Evolutionary conservation across 1,139 yeast genomes (phyloP).

Genomic region (Geotrichum histeridarum): DNA sequence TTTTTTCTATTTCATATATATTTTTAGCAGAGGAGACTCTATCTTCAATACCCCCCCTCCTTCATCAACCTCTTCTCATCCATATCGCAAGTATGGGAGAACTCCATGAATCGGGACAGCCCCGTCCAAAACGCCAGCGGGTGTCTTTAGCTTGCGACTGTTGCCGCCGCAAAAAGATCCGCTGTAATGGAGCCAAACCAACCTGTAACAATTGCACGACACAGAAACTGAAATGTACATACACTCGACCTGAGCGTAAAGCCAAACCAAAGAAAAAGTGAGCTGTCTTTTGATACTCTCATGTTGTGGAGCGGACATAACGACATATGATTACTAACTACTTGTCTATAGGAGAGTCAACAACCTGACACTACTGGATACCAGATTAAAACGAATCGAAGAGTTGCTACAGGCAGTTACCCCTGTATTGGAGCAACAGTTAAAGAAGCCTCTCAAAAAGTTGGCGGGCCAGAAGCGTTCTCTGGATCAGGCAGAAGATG

Average conservation of each 20-base stretch:
- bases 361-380: slow-evolving; percentile 13
- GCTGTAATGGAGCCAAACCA: slow-evolving; percentile 71
- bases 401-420: slow-evolving; percentile 29
- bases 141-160: slow-evolving; percentile 50
- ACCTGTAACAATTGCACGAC: slow-evolving; percentile 55
- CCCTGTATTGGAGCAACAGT: slow-evolving; percentile 13
- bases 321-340: not conserved
- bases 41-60: not conserved
- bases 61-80: not conserved
- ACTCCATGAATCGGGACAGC: not conserved
- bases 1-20: not conserved
- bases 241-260: slow-evolving; percentile 32
- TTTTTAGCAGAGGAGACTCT: too few relatives aligned
- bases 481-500: not conserved
- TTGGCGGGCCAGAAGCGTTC: not conserved
- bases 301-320: too few relatives aligned
- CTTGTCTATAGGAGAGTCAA: slow-evolving; percentile 8
- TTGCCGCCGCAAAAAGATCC: slow-evolving; percentile 64
- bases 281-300: slow-evolving; percentile 19
- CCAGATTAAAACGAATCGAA: slow-evolving; percentile 33
- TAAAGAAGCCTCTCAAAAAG: not conserved
- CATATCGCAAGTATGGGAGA: not conserved
- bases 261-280: slow-evolving; percentile 30
- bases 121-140: slow-evolving; percentile 23
- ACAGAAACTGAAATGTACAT: slow-evolving; percentile 36